A percentile compares a stretch with the other conserved stretches of the same genome.
phyloP scores from a whole-genome alignment of 331 rosid species.

The Quercus tomentella region DNA sequence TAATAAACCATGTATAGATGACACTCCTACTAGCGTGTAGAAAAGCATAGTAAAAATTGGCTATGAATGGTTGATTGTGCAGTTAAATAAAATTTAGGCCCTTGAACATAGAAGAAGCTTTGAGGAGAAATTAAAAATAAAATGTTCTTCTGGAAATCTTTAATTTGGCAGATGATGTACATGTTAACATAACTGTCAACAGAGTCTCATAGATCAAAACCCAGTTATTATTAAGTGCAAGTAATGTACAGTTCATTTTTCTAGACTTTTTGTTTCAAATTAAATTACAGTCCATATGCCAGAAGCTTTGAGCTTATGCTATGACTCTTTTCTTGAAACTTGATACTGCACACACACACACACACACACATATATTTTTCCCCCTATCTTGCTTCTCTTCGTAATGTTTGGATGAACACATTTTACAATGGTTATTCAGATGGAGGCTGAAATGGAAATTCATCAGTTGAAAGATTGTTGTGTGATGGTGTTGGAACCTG shows the following conservation, averaged over 20 bases:
- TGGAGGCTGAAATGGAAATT: slow-evolving; percentile 43
- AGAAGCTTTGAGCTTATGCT: neutral
- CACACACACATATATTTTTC: too few relatives aligned
- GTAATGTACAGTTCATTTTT: neutral
- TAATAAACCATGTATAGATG: neutral
- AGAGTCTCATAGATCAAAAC: neutral
- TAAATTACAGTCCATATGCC: neutral
- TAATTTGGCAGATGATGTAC: neutral
- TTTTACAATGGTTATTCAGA: slow-evolving; percentile 28
- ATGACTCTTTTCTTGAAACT: neutral
- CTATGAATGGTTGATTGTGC: neutral
- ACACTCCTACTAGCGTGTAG: neutral
- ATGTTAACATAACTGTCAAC: neutral
- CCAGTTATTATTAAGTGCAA: neutral
- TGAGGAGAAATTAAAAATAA: neutral
- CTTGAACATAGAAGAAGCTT: neutral
- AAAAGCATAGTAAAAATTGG: neutral
- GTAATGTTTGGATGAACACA: slow-evolving; percentile 11
- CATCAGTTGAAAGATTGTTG: slow-evolving; percentile 31
- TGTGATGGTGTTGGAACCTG: slow-evolving; percentile 20
- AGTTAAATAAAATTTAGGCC: neutral
- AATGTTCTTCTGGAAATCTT: neutral
- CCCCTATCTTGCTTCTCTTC: slow-evolving; percentile 2
- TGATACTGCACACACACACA: neutral
- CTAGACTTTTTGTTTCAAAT: neutral